Conservation (phyloP, 129 eudicot species). For the Arctium lappa region DNA sequence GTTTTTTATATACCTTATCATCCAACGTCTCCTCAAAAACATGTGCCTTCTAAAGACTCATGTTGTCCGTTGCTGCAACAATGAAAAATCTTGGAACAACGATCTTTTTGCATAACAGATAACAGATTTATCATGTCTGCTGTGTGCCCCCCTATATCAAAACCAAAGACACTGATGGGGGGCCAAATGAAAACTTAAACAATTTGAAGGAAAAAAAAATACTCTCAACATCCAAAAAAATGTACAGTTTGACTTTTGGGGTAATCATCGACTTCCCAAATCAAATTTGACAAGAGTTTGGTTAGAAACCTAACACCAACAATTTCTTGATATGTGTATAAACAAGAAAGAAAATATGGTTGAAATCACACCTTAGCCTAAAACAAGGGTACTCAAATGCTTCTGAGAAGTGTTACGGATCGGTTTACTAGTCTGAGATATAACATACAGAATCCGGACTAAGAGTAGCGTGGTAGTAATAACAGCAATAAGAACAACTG, state of each 20-base stretch:
- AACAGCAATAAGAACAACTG: constrained; percentile 28
- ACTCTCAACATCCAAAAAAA: neutral
- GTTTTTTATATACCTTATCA: constrained; percentile 33
- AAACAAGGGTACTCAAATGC: constrained; percentile 69
- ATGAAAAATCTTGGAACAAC: constrained; percentile 69
- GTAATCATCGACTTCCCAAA: neutral
- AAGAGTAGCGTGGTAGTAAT: constrained; percentile 29
- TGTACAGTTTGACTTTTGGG: neutral
- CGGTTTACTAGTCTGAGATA: constrained; percentile 58
- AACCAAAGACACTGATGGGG: neutral
- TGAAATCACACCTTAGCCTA: constrained; percentile 76
- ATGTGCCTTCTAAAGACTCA: constrained; percentile 95
- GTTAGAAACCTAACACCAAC: neutral
- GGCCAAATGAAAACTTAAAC: neutral
- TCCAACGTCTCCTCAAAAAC: constrained; percentile 58
- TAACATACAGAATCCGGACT: constrained; percentile 54
- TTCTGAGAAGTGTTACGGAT: constrained; percentile 26
- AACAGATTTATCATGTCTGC: constrained; percentile 90
- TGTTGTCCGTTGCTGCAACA: constrained; percentile 93
- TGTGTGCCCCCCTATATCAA: constrained; percentile 72
- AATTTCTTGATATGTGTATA: neutral
- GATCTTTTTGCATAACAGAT: constrained; percentile 57
- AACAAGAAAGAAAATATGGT: neutral
- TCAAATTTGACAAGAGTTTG: neutral
- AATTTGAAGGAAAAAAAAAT: neutral